A percentile compares a stretch with the other conserved stretches of the same genome.
phyloP scores from a whole-genome alignment of 2,329 filamentous ascomycete species.

The Colletotrichum euphorbiae region DNA sequence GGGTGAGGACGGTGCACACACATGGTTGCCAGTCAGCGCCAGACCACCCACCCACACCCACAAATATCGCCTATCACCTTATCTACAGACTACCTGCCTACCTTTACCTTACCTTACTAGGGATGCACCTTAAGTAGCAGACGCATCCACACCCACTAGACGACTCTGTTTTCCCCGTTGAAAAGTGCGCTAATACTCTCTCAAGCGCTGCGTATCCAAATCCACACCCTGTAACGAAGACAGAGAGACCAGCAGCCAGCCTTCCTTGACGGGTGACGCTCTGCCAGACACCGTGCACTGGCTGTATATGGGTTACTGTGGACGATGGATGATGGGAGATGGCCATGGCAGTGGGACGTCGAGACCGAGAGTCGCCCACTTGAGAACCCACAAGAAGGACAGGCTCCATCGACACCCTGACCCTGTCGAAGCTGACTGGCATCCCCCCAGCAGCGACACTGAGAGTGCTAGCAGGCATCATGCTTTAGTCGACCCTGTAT shows the following conservation, averaged over 20 bases:
- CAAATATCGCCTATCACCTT: not conserved
- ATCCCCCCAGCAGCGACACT: constrained; percentile 24
- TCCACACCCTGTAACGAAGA: constrained; percentile 31
- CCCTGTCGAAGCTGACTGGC: constrained; percentile 19
- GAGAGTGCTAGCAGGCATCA: constrained; percentile 6
- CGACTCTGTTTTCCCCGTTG: too few relatives aligned
- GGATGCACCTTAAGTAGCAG: too few relatives aligned
- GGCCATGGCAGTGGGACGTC: constrained; percentile 16
- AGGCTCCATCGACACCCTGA: constrained; percentile 18
- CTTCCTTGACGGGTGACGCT: constrained; percentile 37
- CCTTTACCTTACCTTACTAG: too few relatives aligned
- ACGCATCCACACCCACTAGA: too few relatives aligned
- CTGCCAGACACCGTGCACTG: constrained; percentile 18
- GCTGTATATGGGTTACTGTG: constrained; percentile 2
- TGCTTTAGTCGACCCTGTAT: constrained; percentile 16
- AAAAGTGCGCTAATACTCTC: too few relatives aligned
- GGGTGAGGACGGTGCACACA: constrained; percentile 5
- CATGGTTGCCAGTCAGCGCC: constrained; percentile 14
- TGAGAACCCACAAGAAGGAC: constrained; percentile 9
- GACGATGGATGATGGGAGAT: not conserved
- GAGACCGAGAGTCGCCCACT: constrained; percentile 10
- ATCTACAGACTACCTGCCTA: too few relatives aligned
- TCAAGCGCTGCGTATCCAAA: not conserved
- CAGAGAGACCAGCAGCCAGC: constrained; percentile 31
- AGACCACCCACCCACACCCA: constrained; percentile 8